Evolutionary conservation across 2,329 filamentous ascomycete species (phyloP), one percentile per base, ranked within the genome.

Genomic region (Geoglossum cookeanum): DNA sequence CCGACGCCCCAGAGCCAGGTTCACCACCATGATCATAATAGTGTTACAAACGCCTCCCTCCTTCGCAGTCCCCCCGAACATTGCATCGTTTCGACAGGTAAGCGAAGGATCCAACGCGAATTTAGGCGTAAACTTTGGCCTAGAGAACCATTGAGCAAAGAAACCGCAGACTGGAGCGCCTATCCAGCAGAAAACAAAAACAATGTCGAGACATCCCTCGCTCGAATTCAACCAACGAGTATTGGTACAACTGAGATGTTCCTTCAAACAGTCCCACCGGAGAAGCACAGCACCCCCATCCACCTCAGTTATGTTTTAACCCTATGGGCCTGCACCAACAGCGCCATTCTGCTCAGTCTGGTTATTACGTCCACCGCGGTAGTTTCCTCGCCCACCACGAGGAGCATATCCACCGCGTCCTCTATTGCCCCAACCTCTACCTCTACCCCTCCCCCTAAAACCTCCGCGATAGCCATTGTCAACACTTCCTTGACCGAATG

Each of bases 401-500:
- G 70, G 68, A 55, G 69, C 68, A 58, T 74, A 74, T 49, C 74
- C 70, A 45, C 72, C 70, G 61, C 72, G 67, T 48, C 75, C 75
- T 59, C 77, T 72, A 29, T 69, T 68, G 52, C 72, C 70, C 22
- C 63, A 65, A 15, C 77, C 75, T 60, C 75, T 68, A 37, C 77
- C 76, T 56, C 77, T 72, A 30, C 84, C 83, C 48, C 88, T 79
- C 33, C 88, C 87, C 55, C 89, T 83, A 70, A 83, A 92, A 61
- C 86, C 84, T 56, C 82, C 81, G 60, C 85, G 79, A 68, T 81
- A 85, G 15, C 81, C 79, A 55, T 81, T 84, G 64, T 98, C 92
- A 27, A 98, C 90, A 63, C 89, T 96, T 56, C 90, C 90, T 69
- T 97, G 90, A 7, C 92, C 92, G 63, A 98, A 98, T 0, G 92